Conservation (phyloP, 176 grass and related monocot species). For the Avena insularis region DNA sequence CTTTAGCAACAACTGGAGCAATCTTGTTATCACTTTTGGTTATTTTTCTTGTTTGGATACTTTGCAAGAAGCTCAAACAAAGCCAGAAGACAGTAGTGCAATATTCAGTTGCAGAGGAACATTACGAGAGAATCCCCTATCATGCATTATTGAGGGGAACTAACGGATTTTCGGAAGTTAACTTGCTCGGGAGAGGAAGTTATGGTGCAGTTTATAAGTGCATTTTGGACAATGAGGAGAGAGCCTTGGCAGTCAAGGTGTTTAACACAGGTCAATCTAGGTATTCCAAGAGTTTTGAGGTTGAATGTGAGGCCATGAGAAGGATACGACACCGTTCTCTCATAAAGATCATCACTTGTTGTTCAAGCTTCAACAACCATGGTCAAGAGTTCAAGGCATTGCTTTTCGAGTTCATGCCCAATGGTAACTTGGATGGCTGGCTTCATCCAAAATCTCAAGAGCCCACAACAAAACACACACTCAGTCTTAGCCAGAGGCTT, state of each 20-base stretch:
- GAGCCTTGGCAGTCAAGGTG: not conserved
- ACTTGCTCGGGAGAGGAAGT: not conserved
- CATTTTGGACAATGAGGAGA: not conserved
- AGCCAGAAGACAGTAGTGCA: not conserved
- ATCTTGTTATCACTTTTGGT: not conserved
- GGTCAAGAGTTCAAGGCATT: not conserved
- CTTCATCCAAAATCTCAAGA: not conserved
- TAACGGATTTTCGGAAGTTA: not conserved
- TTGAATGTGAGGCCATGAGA: not conserved
- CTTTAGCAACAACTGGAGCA: not conserved
- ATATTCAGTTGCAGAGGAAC: not conserved
- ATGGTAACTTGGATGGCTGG: not conserved
- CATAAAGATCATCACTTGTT: not conserved
- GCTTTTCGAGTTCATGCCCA: not conserved
- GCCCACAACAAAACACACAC: not conserved
- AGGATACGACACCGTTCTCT: not conserved
- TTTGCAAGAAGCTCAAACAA: not conserved
- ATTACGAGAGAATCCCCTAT: not conserved
- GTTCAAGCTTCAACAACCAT: not conserved
- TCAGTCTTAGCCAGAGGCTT: not conserved
- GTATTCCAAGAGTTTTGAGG: not conserved
- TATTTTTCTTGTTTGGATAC: not conserved
- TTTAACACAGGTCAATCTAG: not conserved
- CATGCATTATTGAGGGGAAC: not conserved
- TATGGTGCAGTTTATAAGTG: not conserved